phyloP scores from a whole-genome alignment of 306 rosid species.

The Medicago arabica region DNA sequence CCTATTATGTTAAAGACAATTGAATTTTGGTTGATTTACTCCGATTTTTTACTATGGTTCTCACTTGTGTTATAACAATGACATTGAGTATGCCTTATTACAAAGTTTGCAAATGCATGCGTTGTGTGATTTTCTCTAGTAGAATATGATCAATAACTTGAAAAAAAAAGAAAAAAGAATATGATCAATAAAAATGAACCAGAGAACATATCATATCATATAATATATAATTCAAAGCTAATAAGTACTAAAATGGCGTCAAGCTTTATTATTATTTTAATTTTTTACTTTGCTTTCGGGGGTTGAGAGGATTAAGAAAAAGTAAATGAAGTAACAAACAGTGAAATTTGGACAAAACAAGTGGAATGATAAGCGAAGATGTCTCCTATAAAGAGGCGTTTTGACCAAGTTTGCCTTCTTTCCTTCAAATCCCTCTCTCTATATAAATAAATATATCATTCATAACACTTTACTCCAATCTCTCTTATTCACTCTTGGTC shows the following conservation, averaged over 20 bases:
- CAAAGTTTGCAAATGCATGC: neutral
- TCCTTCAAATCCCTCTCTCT: neutral
- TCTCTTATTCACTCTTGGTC: constrained; percentile 22
- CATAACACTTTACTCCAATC: neutral
- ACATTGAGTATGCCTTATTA: neutral
- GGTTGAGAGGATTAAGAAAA: neutral
- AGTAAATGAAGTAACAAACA: neutral
- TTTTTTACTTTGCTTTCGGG: neutral
- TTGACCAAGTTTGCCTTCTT: constrained; percentile 48
- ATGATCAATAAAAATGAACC: too few relatives aligned
- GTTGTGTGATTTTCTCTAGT: neutral
- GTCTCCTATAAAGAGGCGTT: constrained; percentile 24
- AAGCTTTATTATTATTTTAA: too few relatives aligned
- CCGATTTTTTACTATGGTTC: too few relatives aligned
- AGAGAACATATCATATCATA: neutral
- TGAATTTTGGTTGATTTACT: too few relatives aligned
- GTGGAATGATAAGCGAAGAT: constrained; percentile 40
- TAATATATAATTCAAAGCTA: neutral
- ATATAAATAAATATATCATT: constrained; percentile 13
- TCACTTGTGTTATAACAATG: neutral
- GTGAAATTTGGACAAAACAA: constrained; percentile 35
- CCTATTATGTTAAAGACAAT: too few relatives aligned
- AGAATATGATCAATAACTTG: too few relatives aligned
- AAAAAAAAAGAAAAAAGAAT: too few relatives aligned
- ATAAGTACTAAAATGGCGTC: neutral